A percentile compares a stretch with the other conserved stretches of the same genome.
These are phyloP conservation scores for Suillus placidus DNA, from an alignment of 768 basidiomycete genomes.

Conservation along the genomic window DNA sequence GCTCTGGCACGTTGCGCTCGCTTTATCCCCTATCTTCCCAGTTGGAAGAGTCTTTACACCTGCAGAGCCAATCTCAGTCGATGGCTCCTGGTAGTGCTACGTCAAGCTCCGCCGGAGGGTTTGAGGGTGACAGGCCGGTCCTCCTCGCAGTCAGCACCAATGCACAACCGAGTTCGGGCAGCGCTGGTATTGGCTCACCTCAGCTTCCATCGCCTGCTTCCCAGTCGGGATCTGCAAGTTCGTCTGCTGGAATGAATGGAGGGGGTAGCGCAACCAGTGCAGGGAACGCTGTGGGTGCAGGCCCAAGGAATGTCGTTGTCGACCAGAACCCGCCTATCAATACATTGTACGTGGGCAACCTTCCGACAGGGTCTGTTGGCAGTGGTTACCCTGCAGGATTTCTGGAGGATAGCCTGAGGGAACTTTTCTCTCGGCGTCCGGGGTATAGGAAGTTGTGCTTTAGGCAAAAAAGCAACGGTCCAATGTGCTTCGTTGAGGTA, in stretches of 20 bases:
- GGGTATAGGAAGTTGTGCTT: slow-evolving; percentile 94
- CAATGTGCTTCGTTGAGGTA: slow-evolving; percentile 99
- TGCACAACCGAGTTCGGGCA: slow-evolving; percentile 33
- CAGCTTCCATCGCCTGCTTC: slow-evolving; percentile 79
- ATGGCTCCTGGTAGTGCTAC: slow-evolving; percentile 40
- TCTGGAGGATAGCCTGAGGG: slow-evolving; percentile 85
- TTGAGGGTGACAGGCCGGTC: slow-evolving; percentile 34
- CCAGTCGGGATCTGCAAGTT: slow-evolving; percentile 55
- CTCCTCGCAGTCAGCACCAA: slow-evolving; percentile 53
- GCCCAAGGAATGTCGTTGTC: slow-evolving; percentile 44
- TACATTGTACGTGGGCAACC: slow-evolving; percentile 98
- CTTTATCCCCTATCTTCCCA: slow-evolving; percentile 25
- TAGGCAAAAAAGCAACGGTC: slow-evolving; percentile 94
- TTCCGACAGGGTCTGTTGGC: slow-evolving; percentile 80
- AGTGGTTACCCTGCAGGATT: slow-evolving; percentile 74
- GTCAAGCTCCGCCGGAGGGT: slow-evolving; percentile 48
- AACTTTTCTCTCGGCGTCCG: slow-evolving; percentile 74
- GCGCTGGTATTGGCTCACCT: slow-evolving; percentile 61
- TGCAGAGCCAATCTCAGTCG: slow-evolving; percentile 30
- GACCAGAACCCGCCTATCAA: slow-evolving; percentile 99
- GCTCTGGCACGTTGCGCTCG: slow-evolving; percentile 31
- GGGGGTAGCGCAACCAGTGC: slow-evolving; percentile 37
- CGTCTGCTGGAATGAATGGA: slow-evolving; percentile 19
- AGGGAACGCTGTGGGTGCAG: slow-evolving; percentile 27
- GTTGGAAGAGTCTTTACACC: slow-evolving; percentile 28